Base-by-base conservation (phyloP, 2,329 filamentous ascomycete genomes). In the Diplocarpon mali region DNA sequence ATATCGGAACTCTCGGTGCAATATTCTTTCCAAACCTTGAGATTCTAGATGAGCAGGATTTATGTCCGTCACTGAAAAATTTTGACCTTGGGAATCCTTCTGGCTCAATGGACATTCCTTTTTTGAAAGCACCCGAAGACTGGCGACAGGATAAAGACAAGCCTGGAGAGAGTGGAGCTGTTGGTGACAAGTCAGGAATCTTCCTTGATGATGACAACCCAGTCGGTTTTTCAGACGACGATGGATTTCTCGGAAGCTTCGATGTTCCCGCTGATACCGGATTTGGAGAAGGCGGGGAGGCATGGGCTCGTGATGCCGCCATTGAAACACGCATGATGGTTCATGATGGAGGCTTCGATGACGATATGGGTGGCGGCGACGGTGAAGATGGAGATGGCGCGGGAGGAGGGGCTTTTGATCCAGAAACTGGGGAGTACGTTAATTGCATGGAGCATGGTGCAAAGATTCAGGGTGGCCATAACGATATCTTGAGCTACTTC, bases 401-500 rank as follows among this genome's bases (percentile, higher is more conserved):
- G 14, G 67, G 72, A 15, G 67, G 69, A 9, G 68, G 75, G 61
- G 57, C 75, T 66, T 77, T 83, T 47, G 79, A 83, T 48, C 70
- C 75, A 29, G 76, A 78, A 41, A 80, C 80, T 31, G 79, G 80
- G 45, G 76, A 85, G 51, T 95, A 87, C 60, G 73, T 82, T 17
- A 76, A 95, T 7, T 84, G 84, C n/a, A 78, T 95, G 68, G 77
- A 76, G 34, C 83, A 83, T 55, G 78, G 78, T 44, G 72, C 73
- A 40, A 85, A 86, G 57, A 72, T 72, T 59, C 68, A 57, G 47
- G 67, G 66, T 35, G 70, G 83, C 62, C 88, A 95, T 60, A 87
- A 96, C 56, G 90, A 95, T 57, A 95, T 98, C 46, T 73, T 98
- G n/a, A 84, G 85, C 60, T 98, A 96, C 67, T 98, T 98, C 60